Base-by-base conservation (phyloP, 176 grass and related monocot species). In the Oryza meridionalis region DNA sequence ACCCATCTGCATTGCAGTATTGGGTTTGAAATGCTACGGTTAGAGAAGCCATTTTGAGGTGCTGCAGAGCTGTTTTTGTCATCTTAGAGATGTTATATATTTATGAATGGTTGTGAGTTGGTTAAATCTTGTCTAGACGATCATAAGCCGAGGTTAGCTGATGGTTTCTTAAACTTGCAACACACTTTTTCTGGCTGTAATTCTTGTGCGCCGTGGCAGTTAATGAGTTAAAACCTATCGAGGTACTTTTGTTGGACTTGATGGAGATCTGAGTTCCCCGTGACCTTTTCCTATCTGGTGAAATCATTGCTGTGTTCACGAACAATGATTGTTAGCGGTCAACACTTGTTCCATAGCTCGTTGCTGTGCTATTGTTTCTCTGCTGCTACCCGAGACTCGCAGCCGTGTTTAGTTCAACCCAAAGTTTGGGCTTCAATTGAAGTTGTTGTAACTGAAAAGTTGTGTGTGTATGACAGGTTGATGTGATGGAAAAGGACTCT, bases 1-100 rank as follows among this genome's bases (percentile, higher is more conserved):
- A 19, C 64, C 42, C 50, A 70, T 76, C 9, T 22, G 26, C 22
- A 59, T 25, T 77, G 44, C 51, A 59, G 47, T 27, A 42, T 85
- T 65, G 19, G 11, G 47, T 51, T 64, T 62, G 58, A 22, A 10
- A 31, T 9, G 29, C 65, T 29, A 64, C 29, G 50, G 50, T 12
- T 76, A 43, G 76, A 75, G n/a, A 70, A 51, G 65, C 29, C 4
- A 5, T 84, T 82, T 73, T 68, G 71, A 81, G 70, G 11, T 59
- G 38, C 5, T 63, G 8, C 43, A 24, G 58, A 24, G 16, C 15
- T 86, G 42, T 62, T 82, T 65, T 84, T 72, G 6, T 67, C 21
- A 27, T 31, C 69, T 29, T 84, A 70, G 49, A 84, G 69, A 78
- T 87, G 64, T 26, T 64, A 32, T 49, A 59, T 40, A 67, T 70